Conservation (phyloP, 2,329 filamentous ascomycete genomes). For the Helotiales sp. region DNA sequence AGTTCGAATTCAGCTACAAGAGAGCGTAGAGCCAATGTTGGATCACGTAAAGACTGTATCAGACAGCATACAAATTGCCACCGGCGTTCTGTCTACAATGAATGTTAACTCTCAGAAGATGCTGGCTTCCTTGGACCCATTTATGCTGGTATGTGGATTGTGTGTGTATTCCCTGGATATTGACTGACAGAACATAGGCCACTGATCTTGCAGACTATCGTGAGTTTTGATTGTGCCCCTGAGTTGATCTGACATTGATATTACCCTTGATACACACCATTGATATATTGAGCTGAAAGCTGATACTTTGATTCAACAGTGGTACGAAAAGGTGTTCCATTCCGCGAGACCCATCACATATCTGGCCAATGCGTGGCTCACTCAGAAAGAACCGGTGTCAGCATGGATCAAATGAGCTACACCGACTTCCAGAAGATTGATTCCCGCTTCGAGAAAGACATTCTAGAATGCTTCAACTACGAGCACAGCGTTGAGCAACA, state of each 20-base stretch:
- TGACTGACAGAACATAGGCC: conserved; percentile 42
- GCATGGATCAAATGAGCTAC: conserved; percentile 69
- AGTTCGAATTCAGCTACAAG: conserved; percentile 57
- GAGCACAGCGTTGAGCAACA: conserved; percentile 80
- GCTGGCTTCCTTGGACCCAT: conserved; percentile 73
- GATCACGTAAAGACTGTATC: conserved; percentile 80
- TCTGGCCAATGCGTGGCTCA: conserved; percentile 72
- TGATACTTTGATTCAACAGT: conserved; percentile 31
- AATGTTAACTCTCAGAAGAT: conserved; percentile 72
- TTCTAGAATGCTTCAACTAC: conserved; percentile 74
- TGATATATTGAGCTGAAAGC: not conserved
- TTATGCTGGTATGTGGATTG: conserved; percentile 60
- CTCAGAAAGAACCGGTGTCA: conserved; percentile 62
- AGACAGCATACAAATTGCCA: conserved; percentile 81
- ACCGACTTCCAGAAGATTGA: conserved; percentile 70
- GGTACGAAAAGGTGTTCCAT: conserved; percentile 68
- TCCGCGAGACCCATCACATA: conserved; percentile 79
- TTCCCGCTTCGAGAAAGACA: conserved; percentile 67
- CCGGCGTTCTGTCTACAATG: conserved; percentile 75
- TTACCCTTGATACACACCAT: too few species aligned
- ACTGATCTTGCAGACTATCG: conserved; percentile 65
- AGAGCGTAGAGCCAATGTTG: conserved; percentile 81
- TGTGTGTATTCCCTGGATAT: not conserved
- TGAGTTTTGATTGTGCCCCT: conserved; percentile 60
- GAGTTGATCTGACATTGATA: too few species aligned